Conservation (phyloP, 768 basidiomycete species). For the Kwoniella shandongensis region DNA sequence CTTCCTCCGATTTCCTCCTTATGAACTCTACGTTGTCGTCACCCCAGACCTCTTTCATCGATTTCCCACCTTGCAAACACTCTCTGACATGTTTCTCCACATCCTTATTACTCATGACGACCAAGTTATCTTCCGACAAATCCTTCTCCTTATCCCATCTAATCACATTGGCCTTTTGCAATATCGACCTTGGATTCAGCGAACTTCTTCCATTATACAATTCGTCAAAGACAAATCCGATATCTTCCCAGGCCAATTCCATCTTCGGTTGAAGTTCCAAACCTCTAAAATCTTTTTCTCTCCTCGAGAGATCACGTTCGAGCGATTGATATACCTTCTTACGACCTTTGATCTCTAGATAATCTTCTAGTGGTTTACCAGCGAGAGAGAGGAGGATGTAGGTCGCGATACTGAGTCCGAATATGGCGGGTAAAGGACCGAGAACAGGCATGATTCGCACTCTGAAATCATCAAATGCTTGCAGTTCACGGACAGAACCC, state of each 20-base stretch:
- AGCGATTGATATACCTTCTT: constrained; percentile 79
- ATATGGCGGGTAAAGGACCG: constrained; percentile 81
- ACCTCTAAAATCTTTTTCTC: constrained; percentile 70
- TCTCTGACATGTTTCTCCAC: constrained; percentile 64
- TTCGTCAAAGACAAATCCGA: constrained; percentile 82
- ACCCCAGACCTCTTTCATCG: constrained; percentile 70
- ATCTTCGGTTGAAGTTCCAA: constrained; percentile 44
- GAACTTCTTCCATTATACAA: constrained; percentile 70
- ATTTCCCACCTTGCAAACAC: constrained; percentile 50
- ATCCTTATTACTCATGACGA: constrained; percentile 76
- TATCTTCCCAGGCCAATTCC: constrained; percentile 78
- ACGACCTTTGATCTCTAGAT: constrained; percentile 80
- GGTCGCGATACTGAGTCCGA: constrained; percentile 85
- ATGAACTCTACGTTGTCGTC: constrained; percentile 64
- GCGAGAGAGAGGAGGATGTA: constrained; percentile 85
- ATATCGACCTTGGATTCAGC: constrained; percentile 74
- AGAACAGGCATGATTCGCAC: constrained; percentile 91
- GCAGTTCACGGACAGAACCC: constrained; percentile 83
- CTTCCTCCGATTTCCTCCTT: constrained; percentile 62
- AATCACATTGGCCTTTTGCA: constrained; percentile 69
- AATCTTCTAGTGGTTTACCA: constrained; percentile 76
- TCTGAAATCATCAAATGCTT: constrained; percentile 86
- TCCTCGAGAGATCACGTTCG: constrained; percentile 69
- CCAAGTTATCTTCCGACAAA: constrained; percentile 74
- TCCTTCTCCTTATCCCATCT: constrained; percentile 74